Evolutionary conservation across 1,284 basidiomycete genomes (phyloP), one percentile per base, ranked within the genome.

Genomic region (Fomitopsis palustris): DNA sequence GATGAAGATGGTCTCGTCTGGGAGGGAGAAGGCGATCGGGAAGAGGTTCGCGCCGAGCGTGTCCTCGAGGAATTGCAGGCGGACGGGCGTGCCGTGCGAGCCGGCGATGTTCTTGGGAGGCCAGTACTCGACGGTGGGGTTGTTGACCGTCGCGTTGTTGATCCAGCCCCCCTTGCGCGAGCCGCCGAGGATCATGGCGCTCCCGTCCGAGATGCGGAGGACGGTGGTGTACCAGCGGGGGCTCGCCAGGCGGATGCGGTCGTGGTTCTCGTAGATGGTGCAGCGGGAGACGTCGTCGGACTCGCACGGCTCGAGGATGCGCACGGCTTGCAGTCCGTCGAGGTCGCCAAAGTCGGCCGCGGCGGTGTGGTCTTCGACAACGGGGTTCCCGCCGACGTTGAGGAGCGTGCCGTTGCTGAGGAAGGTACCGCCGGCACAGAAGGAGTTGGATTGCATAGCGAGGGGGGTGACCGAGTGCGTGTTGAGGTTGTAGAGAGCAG

Each of bases 361-460:
- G 58, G 82, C 78, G 2, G 88, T 90, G 38, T 78, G 76, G 61
- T 77, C 78, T 54, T 80, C 80, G 17, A 89, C 85, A 42, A 88
- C 84, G 12, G 87, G 88, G 68, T 92, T 91, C 8, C 90, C 90
- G 56, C 91, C 90, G 19, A 92, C 86, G 65, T 84, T 91, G 69
- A 92, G 74, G 33, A 93, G 70, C 0, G 89, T 90, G 2, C 90
- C 91, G 64, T 92, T 90, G 42, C 84, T 72, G 35, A 92, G 73
- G 72, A 92, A 93, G 3, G 84, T 78, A 17, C 93, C 92, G 27
- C 90, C 90, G 6, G 92, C 92, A 69, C 92, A 95, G 75, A 94
- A 95, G n/a, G 90, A 93, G 70, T 95, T 93, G 0, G 90, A 92
- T 64, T 82, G 73, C 71, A 92, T 79, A 39, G 78, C 69, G 25